Evolutionary conservation across 257 asterid species (phyloP), one percentile per base, ranked within the genome.

Genomic region (Fraxinus pennsylvanica): DNA sequence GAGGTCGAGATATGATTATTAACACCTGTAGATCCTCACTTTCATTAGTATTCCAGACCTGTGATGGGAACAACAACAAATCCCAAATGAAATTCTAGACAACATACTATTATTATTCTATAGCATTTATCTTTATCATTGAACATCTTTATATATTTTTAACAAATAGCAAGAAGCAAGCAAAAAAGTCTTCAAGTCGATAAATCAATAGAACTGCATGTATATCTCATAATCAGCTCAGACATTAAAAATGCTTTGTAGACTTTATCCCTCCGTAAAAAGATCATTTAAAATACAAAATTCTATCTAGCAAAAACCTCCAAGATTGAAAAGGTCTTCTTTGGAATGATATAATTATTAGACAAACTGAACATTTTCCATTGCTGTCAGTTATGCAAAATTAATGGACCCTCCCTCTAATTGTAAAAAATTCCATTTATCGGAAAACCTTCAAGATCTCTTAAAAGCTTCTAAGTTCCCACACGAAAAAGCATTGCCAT

Each of bases 1-100:
- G 98, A 0, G 99, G 99, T 35, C 98, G 93, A 74, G 99, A 93
- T 81, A 95, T 88, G 39, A 89, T 78, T 77, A 91, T 96, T 74
- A 93, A 84, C 76, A 87, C 73, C 80, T 95, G 98, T 85, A 95
- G 75, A 87, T 93, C 97, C 76, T 93, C 96, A 2, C 81, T 71
- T 38, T 82, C 84, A 30, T 90, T 81, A 2, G 97, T 93, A 88
- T 91, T 93, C 92, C 92, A 84, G 50, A 95, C 84, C 98, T 95
- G 88, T 22, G 73, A 73, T 21, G 25, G 38, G 27, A 70, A 78
- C 38, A 43, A 41, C 47, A 41, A 43, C 5, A 43, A 43, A 43
- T 10, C 17, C 50, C 50, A 2, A 43, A 10, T 43, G 50, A 43
- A 38, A 8, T 38, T 38, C 10, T 38, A 38, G 43, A 38, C 12